phyloP scores from a whole-genome alignment of 1,139 yeast species.

The Lodderomyces jiufengensis region DNA sequence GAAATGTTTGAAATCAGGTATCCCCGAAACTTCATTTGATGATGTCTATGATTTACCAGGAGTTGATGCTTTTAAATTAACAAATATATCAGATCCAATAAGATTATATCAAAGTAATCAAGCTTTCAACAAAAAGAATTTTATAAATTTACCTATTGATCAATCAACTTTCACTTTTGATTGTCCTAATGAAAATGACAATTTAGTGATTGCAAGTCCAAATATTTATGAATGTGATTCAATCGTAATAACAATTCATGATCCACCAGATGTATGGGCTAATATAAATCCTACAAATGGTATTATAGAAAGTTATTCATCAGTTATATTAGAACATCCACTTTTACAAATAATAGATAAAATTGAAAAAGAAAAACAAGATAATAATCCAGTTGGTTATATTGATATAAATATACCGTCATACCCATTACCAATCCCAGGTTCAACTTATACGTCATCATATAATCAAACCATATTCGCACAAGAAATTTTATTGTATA shows the following conservation, averaged over 20 bases:
- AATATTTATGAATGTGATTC: conserved; percentile 62
- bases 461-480: conserved; percentile 65
- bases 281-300: conserved; percentile 79
- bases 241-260: conserved; percentile 73
- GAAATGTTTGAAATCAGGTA: conserved; percentile 68
- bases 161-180: conserved; percentile 36
- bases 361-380: conserved; percentile 30
- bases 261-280: conserved; percentile 94
- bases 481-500: conserved; percentile 70
- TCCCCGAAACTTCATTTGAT: conserved; percentile 36
- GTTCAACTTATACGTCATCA: conserved; percentile 22
- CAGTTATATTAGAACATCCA: conserved; percentile 56
- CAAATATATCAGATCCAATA: conserved; percentile 65
- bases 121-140: conserved; percentile 51
- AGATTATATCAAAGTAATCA: conserved; percentile 65
- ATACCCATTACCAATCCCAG: conserved; percentile 30
- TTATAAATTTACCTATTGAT: conserved; percentile 65
- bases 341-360: conserved; percentile 35
- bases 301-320: conserved; percentile 64
- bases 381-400: conserved; percentile 62
- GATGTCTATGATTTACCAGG: conserved; percentile 36
- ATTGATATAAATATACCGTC: conserved; percentile 81
- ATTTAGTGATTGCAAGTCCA: conserved; percentile 75
- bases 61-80: conserved; percentile 28
- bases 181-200: conserved; percentile 51